phyloP scores from a whole-genome alignment of 2,329 filamentous ascomycete species.

The Teratosphaeria gauchensis region DNA sequence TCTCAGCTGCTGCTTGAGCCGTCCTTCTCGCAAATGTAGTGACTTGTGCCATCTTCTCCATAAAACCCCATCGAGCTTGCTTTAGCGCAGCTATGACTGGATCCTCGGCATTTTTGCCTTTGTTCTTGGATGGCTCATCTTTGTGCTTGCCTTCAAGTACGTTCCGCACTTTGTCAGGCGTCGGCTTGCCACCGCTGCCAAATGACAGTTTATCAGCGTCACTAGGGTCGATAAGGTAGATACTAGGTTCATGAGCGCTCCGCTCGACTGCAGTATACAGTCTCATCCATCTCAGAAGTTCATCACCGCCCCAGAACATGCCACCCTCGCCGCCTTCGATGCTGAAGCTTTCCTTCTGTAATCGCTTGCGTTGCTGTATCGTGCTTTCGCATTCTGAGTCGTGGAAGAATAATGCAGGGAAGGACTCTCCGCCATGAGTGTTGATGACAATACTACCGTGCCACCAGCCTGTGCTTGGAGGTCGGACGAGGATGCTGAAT shows the following conservation, averaged over 20 bases:
- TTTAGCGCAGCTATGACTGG: slow-evolving; percentile 89
- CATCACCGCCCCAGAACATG: slow-evolving; percentile 97
- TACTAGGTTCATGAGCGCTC: slow-evolving; percentile 75
- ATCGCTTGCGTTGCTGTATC: slow-evolving; percentile 83
- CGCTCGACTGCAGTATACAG: slow-evolving; percentile 75
- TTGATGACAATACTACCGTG: slow-evolving; percentile 94
- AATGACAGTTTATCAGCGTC: slow-evolving; percentile 79
- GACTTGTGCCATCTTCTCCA: slow-evolving; percentile 95
- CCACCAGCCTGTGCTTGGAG: slow-evolving; percentile 96
- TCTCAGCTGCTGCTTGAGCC: slow-evolving; percentile 84
- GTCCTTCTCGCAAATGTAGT: slow-evolving; percentile 91
- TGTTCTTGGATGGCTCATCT: slow-evolving; percentile 23
- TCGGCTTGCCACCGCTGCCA: slow-evolving; percentile 47
- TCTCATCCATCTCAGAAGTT: slow-evolving; percentile 83
- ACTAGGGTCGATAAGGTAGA: slow-evolving; percentile 82
- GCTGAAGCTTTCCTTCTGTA: slow-evolving; percentile 75
- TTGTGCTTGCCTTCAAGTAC: slow-evolving; percentile 28
- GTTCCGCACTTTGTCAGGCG: slow-evolving; percentile 37
- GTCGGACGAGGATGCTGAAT: slow-evolving; percentile 81
- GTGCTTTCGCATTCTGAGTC: slow-evolving; percentile 95
- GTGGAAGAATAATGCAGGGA: slow-evolving; percentile 94
- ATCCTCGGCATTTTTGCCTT: slow-evolving; percentile 52
- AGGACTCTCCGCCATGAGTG: slow-evolving; percentile 78
- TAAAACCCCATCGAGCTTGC: slow-evolving; percentile 88
- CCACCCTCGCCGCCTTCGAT: slow-evolving; percentile 38